Conservation (phyloP, 192 early-diverging fungal species). For the Gorgonomyces haynaldii region DNA sequence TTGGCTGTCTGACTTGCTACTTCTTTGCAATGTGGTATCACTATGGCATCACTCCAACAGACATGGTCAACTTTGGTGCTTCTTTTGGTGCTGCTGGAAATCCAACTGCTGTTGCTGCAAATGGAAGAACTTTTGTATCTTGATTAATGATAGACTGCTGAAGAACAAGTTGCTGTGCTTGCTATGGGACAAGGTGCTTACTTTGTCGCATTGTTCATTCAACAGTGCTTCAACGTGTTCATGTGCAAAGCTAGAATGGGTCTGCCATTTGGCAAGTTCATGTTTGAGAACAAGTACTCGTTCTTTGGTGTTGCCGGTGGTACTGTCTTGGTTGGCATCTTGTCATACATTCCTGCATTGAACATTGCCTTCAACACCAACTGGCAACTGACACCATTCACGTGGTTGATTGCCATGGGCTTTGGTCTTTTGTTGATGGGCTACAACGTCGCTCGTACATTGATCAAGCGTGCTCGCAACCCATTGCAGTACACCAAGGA, state of each 20-base stretch:
- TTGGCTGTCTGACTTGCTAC: conserved; percentile 61
- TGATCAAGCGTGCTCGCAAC: conserved; percentile 43
- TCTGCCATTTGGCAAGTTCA: conserved; percentile 44
- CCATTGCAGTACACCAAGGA: conserved; percentile 61
- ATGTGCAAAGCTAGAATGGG: conserved; percentile 59
- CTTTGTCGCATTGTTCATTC: conserved; percentile 65
- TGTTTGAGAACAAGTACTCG: conserved; percentile 64
- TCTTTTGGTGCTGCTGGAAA: conserved; percentile 4
- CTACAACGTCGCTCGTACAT: conserved; percentile 57
- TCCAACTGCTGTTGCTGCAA: neutral
- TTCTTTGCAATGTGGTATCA: conserved; percentile 66
- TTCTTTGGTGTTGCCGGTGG: conserved; percentile 66
- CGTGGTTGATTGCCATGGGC: conserved; percentile 77
- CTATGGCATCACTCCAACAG: conserved; percentile 47
- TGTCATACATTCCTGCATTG: conserved; percentile 78
- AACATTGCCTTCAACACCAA: conserved; percentile 46
- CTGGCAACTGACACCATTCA: conserved; percentile 53
- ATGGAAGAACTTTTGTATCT: conserved; percentile 10
- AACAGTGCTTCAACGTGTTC: conserved; percentile 93
- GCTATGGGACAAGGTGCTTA: conserved; percentile 62
- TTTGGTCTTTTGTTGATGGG: conserved; percentile 67
- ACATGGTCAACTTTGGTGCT: conserved; percentile 21
- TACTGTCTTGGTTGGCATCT: conserved; percentile 47
- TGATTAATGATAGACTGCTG: conserved; percentile 13
- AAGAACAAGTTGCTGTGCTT: conserved; percentile 51